These are phyloP conservation scores for Luffa aegyptiaca DNA, from an alignment of 306 rosid genomes.

Conservation along the genomic window DNA sequence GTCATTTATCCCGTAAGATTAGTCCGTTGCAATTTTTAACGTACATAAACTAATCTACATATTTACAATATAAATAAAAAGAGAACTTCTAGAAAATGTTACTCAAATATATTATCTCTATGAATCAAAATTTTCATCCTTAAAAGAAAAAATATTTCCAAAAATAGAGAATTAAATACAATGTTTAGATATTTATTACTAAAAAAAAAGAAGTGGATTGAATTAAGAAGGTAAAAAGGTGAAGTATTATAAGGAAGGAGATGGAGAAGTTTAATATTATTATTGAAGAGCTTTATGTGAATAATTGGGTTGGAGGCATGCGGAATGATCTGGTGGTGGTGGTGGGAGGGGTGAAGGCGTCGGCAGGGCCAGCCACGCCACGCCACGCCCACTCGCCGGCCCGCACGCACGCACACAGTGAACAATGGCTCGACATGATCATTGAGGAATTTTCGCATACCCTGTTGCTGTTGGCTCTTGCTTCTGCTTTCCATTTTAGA, in stretches of 20 bases:
- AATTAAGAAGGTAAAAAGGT: neutral
- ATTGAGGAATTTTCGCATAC: neutral
- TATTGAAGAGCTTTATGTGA: neutral
- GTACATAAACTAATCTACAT: too few relatives aligned
- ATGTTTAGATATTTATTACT: neutral
- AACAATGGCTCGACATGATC: neutral
- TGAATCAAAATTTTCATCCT: too few relatives aligned
- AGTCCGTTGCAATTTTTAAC: too few relatives aligned
- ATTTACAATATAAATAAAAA: too few relatives aligned
- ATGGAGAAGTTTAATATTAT: neutral
- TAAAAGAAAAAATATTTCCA: too few relatives aligned
- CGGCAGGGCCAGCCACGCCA: neutral
- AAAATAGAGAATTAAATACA: too few relatives aligned
- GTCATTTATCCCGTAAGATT: too few relatives aligned
- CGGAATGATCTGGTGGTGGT: neutral
- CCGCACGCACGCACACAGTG: neutral
- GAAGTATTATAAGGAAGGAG: neutral
- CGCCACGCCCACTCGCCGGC: neutral
- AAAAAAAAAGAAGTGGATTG: neutral
- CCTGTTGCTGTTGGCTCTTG: too few relatives aligned
- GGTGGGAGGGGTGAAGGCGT: neutral
- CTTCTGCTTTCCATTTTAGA: neutral
- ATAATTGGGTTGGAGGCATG: slow-evolving; percentile 1
- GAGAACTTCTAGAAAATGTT: too few relatives aligned
- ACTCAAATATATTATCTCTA: too few relatives aligned